These are phyloP conservation scores for Scolecobasidium constrictum DNA, from an alignment of 2,329 filamentous ascomycete genomes.

Conservation along the genomic window DNA sequence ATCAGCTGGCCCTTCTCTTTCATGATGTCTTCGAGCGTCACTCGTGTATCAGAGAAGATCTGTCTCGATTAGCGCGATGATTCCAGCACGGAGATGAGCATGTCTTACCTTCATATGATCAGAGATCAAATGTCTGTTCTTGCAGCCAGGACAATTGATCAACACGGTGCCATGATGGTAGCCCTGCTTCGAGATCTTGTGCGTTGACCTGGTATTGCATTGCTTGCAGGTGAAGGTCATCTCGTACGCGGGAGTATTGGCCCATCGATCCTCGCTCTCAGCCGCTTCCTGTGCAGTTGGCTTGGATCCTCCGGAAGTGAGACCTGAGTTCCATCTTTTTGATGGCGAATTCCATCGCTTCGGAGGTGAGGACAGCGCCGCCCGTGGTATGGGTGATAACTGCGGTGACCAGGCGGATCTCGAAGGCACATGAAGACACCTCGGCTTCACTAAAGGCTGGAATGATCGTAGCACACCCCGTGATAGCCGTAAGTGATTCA, in stretches of 20 bases:
- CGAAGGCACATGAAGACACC: too few species aligned
- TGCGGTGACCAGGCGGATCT: neutral
- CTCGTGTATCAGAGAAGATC: conserved; percentile 61
- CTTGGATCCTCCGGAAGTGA: neutral
- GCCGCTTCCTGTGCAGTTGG: neutral
- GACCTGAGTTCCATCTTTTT: neutral
- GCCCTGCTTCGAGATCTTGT: conserved; percentile 83
- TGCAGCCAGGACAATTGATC: conserved; percentile 78
- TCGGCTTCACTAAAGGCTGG: neutral
- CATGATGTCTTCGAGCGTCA: conserved; percentile 71
- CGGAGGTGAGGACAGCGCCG: neutral
- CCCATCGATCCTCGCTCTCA: neutral
- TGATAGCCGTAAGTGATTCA: neutral
- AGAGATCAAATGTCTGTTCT: conserved; percentile 80
- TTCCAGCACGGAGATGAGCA: neutral
- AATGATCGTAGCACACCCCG: neutral
- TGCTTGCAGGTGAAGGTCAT: conserved; percentile 89
- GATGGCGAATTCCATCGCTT: neutral
- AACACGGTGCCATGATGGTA: conserved; percentile 87
- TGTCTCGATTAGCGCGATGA: neutral
- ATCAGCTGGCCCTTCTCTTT: conserved; percentile 63
- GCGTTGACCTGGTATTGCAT: conserved; percentile 68
- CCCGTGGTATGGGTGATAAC: neutral
- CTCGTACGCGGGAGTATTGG: conserved; percentile 58
- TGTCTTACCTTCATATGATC: conserved; percentile 64